Conservation (phyloP, 2,329 filamentous ascomycete genomes). For the Diaporthe vexans region DNA sequence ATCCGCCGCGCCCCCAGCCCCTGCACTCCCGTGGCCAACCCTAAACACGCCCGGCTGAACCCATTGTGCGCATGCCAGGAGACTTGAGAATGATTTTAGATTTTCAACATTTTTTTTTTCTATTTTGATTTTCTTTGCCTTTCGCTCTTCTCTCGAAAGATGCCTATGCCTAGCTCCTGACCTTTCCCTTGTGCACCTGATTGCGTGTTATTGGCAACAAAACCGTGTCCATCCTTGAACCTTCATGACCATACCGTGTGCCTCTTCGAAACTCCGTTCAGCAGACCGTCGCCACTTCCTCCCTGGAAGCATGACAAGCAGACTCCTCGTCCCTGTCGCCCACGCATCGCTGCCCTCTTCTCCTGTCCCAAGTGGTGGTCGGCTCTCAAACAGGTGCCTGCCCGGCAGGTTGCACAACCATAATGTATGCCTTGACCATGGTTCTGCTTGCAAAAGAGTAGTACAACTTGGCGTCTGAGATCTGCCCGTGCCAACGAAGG, state of each 20-base stretch:
- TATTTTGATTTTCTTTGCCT: slow-evolving; percentile 24
- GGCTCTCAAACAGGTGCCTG: slow-evolving; percentile 1
- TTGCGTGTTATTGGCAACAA: slow-evolving; percentile 38
- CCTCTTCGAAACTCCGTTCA: slow-evolving; percentile 26
- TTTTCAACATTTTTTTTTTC: slow-evolving; percentile 43
- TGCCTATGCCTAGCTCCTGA: slow-evolving; percentile 33
- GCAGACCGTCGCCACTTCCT: slow-evolving; percentile 1
- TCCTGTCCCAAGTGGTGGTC: not conserved
- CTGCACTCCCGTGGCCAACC: too few relatives aligned
- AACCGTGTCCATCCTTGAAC: slow-evolving; percentile 25
- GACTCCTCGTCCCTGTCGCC: not conserved
- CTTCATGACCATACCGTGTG: slow-evolving; percentile 34
- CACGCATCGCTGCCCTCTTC: not conserved
- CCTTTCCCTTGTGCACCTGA: slow-evolving; percentile 28
- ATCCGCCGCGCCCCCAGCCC: not conserved
- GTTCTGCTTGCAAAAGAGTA: not conserved
- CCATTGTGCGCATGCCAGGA: not conserved
- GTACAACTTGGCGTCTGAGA: not conserved
- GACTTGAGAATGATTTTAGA: slow-evolving; percentile 19
- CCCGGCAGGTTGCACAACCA: not conserved
- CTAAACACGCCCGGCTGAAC: too few relatives aligned
- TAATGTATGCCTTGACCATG: not conserved
- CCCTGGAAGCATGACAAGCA: not conserved
- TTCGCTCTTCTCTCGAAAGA: slow-evolving; percentile 33
- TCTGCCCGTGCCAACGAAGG: not conserved